Percentiles rank a stretch among this genome's conserved stretches.
These are phyloP conservation scores for Aspergillus fischeri DNA, from an alignment of 2,329 filamentous ascomycete species.

Conservation along the genomic window DNA sequence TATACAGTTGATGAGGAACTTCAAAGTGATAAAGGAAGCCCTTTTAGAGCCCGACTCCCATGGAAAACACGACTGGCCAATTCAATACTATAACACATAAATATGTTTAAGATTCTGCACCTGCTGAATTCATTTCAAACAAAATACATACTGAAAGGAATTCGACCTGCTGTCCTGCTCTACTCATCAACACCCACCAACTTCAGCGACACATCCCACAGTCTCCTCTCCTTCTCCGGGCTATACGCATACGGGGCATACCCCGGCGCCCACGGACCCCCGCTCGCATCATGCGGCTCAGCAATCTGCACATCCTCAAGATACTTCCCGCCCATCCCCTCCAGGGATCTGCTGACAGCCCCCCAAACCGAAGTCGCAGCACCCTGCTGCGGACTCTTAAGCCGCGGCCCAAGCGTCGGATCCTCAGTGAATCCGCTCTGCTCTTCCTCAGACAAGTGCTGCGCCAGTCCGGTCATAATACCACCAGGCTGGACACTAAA, in stretches of 20 bases:
- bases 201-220: constrained; percentile 9
- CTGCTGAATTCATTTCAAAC: no score
- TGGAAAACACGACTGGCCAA: no score
- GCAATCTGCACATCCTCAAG: constrained; percentile 22
- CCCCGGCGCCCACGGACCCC: constrained; percentile 4
- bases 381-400: constrained; percentile 19
- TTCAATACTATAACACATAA: no score
- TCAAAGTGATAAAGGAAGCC: no score
- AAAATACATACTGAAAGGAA: no score
- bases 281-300: background rate
- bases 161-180: no score
- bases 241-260: constrained; percentile 14
- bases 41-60: no score
- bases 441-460: constrained; percentile 4
- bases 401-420: background rate
- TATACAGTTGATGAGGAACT: no score
- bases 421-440: background rate
- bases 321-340: constrained; percentile 25
- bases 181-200: background rate
- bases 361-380: constrained; percentile 26
- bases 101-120: no score
- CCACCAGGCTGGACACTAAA: constrained; percentile 45
- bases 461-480: constrained; percentile 3
- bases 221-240: constrained; percentile 2
- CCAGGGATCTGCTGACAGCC: constrained; percentile 22